These are phyloP conservation scores for Plasmodium berghei DNA, from an alignment of 169 alveolate species.

Conservation along the genomic window DNA sequence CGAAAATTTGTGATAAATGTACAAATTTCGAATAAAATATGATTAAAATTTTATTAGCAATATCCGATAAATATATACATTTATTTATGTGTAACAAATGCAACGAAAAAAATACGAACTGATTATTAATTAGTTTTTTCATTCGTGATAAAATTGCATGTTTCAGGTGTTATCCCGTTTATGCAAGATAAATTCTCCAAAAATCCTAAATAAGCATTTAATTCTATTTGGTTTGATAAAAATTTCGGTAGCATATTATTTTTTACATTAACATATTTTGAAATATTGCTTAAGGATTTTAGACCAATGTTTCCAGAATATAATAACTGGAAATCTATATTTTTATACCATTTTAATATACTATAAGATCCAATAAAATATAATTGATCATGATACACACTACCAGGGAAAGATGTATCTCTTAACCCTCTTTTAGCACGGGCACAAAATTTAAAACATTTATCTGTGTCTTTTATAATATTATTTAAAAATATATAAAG, in stretches of 20 bases:
- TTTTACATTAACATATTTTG: constrained; percentile 34
- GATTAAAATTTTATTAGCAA: too few species aligned
- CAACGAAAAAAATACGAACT: too few species aligned
- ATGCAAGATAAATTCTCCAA: constrained; percentile 25
- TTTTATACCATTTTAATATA: constrained; percentile 57
- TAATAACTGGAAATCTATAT: constrained; percentile 39
- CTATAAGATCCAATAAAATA: constrained; percentile 76
- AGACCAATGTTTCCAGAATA: constrained; percentile 69
- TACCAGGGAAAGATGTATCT: constrained; percentile 55
- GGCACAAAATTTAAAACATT: constrained; percentile 66
- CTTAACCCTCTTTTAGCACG: constrained; percentile 73
- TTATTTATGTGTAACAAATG: too few species aligned
- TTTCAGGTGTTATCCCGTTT: constrained; percentile 55
- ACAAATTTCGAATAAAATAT: too few species aligned
- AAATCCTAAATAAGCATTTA: constrained; percentile 24
- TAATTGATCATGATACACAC: constrained; percentile 75
- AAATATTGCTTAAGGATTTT: constrained; percentile 25
- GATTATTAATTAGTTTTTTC: background rate
- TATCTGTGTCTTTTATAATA: constrained; percentile 50
- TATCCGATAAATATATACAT: too few species aligned
- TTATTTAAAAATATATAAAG: constrained; percentile 37
- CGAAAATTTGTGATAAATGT: too few species aligned
- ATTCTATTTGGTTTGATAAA: constrained; percentile 18
- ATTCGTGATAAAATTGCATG: constrained; percentile 23
- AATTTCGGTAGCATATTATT: constrained; percentile 37